These are phyloP conservation scores for Leucosporidium creatinivorum DNA, from an alignment of 768 basidiomycete species.

Conservation along the genomic window DNA sequence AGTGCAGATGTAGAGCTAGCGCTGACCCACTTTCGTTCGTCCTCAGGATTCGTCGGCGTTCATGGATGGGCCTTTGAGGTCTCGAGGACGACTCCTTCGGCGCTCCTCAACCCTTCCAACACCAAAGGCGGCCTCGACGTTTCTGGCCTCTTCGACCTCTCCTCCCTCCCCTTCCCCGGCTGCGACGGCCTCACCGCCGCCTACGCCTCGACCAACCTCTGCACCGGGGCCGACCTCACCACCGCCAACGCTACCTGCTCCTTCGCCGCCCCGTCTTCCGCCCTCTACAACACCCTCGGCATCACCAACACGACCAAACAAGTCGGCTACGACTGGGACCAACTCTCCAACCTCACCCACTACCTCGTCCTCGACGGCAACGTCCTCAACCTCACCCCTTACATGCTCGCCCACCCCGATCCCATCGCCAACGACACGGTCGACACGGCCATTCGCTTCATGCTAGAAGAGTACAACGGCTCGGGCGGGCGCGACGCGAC, in stretches of 20 bases:
- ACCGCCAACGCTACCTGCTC: slow-evolving; percentile 52
- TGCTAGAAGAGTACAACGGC: slow-evolving; percentile 50
- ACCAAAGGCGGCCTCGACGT: slow-evolving; percentile 72
- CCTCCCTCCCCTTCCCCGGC: slow-evolving; percentile 55
- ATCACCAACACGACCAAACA: slow-evolving; percentile 60
- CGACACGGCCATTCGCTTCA: slow-evolving; percentile 71
- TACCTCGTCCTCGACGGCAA: slow-evolving; percentile 88
- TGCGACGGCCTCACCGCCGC: slow-evolving; percentile 58
- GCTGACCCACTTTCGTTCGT: neutral
- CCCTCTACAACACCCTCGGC: slow-evolving; percentile 54
- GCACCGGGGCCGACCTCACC: slow-evolving; percentile 43
- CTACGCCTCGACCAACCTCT: slow-evolving; percentile 69
- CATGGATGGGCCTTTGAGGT: slow-evolving; percentile 72
- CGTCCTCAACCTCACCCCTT: slow-evolving; percentile 86
- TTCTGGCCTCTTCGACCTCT: slow-evolving; percentile 72
- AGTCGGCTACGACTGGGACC: slow-evolving; percentile 86
- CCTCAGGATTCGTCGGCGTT: slow-evolving; percentile 61
- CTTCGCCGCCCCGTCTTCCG: slow-evolving; percentile 54
- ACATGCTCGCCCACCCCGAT: slow-evolving; percentile 63
- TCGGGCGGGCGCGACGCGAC: slow-evolving; percentile 80
- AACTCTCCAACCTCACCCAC: slow-evolving; percentile 62
- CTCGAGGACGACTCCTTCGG: slow-evolving; percentile 50
- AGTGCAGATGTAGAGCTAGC: neutral
- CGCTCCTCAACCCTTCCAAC: slow-evolving; percentile 52
- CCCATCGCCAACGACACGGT: slow-evolving; percentile 66